Evolutionary conservation across 2,329 filamentous ascomycete genomes (phyloP), one percentile per base, ranked within the genome.

Genomic region (Whalleya microplaca): DNA sequence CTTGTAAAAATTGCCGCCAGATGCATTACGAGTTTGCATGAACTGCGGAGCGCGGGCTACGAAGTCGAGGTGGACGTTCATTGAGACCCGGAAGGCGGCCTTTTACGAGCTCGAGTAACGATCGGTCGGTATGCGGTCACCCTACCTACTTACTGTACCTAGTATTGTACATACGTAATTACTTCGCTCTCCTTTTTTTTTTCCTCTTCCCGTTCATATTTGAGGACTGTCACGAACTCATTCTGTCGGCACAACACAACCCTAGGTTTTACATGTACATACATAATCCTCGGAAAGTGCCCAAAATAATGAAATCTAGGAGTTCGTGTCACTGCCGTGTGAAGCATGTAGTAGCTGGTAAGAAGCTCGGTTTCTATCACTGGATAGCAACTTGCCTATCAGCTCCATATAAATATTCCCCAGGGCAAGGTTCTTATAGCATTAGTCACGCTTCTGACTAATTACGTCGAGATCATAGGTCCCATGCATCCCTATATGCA

Each of bases 161-260:
- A 63, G 58, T 63, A 59, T 51, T 63, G 61, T 63, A 63, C 49
- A 61, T 61, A 63, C 48, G 54, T 55, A 53, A 57, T 48, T 12
- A 37, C 56, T 53, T 57, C 48, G 52, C 44, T 59, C 47, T 61
- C 56, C 48, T 62, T 57, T 12, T 45, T 53, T 21, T 43, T 37
- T 46, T 62, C 55, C 9, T 45, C 51, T 21, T 43, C 23, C 29
- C 46, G 32, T 12, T 37, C 32, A 16, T 37, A 37, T 37, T 12
- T 37, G 14, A 12, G 5, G 14, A 37, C 9, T 37, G 32, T 27
- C 9, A 37, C 3, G 9, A 37, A 37, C 32, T 12, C 32, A 12
- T 37, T 16, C 14, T 37, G 14, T 37, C 14, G 3, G 10, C 14
- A 12, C 5, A 12, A 12, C 32, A 16, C 32, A 37, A 3, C 7